A percentile compares a stretch with the other conserved stretches of the same genome.
These are phyloP conservation scores for Apiotrichum mycotoxinovorans DNA, from an alignment of 1,284 basidiomycete genomes.

Conservation along the genomic window DNA sequence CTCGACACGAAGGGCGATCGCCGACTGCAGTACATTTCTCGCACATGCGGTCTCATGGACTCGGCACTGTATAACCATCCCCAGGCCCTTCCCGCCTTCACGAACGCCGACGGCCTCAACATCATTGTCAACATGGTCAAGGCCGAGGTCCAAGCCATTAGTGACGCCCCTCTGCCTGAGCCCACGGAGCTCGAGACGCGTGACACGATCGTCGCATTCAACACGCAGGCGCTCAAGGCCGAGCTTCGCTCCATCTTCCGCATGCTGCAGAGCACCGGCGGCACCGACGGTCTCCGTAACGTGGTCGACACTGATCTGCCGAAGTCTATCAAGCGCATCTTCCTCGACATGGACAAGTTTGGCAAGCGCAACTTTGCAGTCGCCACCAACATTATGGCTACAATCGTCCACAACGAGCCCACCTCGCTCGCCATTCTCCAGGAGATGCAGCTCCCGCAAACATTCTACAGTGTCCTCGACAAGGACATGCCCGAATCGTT, in stretches of 20 bases:
- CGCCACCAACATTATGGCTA: constrained; percentile 94
- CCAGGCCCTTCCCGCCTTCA: constrained; percentile 84
- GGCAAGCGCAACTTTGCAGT: constrained; percentile 60
- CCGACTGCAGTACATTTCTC: constrained; percentile 42
- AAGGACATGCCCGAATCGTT: constrained; percentile 78
- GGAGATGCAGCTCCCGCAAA: constrained; percentile 83
- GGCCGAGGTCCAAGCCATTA: constrained; percentile 45
- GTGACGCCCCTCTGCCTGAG: constrained; percentile 5
- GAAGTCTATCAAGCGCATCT: constrained; percentile 81
- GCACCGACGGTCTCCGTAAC: constrained; percentile 88
- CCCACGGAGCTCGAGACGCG: constrained; percentile 13
- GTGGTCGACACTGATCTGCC: constrained; percentile 88
- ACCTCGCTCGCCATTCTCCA: constrained; percentile 90
- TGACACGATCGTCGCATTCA: constrained; percentile 23
- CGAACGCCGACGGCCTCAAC: constrained; percentile 77
- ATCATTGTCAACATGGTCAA: constrained; percentile 80
- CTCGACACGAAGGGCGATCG: constrained; percentile 60
- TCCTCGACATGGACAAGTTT: constrained; percentile 76
- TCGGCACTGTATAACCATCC: constrained; percentile 72
- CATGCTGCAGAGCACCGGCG: constrained; percentile 94
- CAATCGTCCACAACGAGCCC: constrained; percentile 98
- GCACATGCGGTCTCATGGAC: constrained; percentile 84
- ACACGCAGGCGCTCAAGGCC: constrained; percentile 64
- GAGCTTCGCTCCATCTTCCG: constrained; percentile 90
- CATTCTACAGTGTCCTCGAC: constrained; percentile 82